phyloP scores from a whole-genome alignment of 176 grass and related monocot genomes.

The Alopecurus myosuroides region DNA sequence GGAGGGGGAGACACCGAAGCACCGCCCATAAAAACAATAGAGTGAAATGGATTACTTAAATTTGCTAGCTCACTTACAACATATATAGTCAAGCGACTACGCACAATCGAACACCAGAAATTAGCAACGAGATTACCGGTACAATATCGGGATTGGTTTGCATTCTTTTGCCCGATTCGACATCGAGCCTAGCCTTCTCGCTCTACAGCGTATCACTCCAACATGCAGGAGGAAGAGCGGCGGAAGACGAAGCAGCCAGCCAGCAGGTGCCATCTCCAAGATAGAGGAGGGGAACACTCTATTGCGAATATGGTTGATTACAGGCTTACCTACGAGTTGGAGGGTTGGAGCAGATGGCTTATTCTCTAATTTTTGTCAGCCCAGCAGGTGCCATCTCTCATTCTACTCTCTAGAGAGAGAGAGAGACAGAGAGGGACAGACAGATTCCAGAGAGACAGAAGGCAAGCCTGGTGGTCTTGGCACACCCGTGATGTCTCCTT shows the following conservation, averaged over 20 bases:
- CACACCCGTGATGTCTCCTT: slow-evolving; percentile 13
- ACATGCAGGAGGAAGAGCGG: background rate
- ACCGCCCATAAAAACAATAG: background rate
- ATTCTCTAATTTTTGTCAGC: background rate
- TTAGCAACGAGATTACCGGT: background rate
- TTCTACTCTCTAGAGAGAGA: background rate
- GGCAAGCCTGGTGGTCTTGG: background rate
- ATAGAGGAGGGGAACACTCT: too few species aligned
- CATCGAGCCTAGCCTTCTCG: background rate
- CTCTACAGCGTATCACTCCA: background rate
- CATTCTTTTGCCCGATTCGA: slow-evolving; percentile 2
- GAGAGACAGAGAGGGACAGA: too few species aligned
- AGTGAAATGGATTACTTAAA: background rate
- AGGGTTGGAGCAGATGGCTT: background rate
- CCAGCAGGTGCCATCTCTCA: too few species aligned
- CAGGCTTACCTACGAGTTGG: background rate
- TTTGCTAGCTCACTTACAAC: background rate
- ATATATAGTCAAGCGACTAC: background rate
- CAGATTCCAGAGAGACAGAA: background rate
- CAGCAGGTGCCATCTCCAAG: too few species aligned
- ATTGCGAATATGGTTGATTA: background rate
- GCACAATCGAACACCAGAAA: background rate
- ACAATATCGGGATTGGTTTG: background rate
- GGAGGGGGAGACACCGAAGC: too few species aligned
- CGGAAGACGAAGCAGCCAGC: background rate